Percentiles rank a stretch among this genome's conserved stretches.
phyloP scores from a whole-genome alignment of 768 basidiomycete genomes.

The Kwoniella pini region DNA sequence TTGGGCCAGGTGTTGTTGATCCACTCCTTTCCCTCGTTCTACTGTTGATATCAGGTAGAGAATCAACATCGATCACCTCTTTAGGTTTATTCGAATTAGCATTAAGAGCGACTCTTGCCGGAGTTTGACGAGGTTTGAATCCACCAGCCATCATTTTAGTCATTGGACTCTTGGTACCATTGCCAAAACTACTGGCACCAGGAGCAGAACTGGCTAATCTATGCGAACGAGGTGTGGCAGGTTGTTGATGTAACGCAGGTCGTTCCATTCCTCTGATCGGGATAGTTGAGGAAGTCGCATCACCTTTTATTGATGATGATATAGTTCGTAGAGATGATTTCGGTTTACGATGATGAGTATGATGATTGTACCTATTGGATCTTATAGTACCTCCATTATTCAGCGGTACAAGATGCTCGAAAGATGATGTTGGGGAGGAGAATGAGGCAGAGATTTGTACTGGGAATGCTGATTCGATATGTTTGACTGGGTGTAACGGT shows the following conservation, averaged over 20 bases:
- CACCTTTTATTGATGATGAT: not conserved
- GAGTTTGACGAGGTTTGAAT: constrained; percentile 28
- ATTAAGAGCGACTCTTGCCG: constrained; percentile 20
- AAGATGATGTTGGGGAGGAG: constrained; percentile 18
- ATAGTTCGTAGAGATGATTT: constrained; percentile 19
- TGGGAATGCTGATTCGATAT: constrained; percentile 35
- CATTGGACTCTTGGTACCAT: constrained; percentile 25
- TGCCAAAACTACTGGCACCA: not conserved
- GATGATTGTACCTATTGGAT: constrained; percentile 8
- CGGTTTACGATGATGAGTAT: constrained; percentile 27
- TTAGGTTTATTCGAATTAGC: constrained; percentile 8
- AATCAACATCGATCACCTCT: too few species aligned
- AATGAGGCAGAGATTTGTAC: constrained; percentile 39
- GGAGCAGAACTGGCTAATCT: constrained; percentile 33
- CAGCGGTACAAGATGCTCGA: constrained; percentile 9
- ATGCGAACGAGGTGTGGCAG: constrained; percentile 18
- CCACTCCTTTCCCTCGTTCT: constrained; percentile 18
- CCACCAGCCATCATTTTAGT: constrained; percentile 38
- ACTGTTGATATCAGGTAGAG: not conserved
- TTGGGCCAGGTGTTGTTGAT: constrained; percentile 17
- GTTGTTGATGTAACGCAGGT: constrained; percentile 9
- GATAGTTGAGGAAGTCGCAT: constrained; percentile 30
- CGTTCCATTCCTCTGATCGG: constrained; percentile 45
- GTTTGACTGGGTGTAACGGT: constrained; percentile 19
- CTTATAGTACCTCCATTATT: constrained; percentile 4